Evolutionary conservation across 164 flowering plant species (phyloP).

Genomic region (Piper betle): DNA sequence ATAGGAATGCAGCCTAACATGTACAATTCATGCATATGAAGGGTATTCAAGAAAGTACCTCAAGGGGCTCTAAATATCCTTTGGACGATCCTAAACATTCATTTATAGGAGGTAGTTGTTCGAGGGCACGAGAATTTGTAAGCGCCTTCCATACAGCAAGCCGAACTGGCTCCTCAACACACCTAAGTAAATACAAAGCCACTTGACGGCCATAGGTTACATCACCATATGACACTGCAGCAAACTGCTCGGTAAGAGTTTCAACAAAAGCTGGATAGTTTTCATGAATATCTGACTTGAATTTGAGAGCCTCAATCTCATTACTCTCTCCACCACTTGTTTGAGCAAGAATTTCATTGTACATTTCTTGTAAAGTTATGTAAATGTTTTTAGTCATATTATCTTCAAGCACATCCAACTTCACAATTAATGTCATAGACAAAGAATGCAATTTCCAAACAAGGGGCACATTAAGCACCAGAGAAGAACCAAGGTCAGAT

Average conservation of each 20-base stretch:
- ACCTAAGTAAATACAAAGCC: slow-evolving; percentile 58
- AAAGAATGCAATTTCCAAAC: slow-evolving; percentile 88
- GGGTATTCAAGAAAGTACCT: slow-evolving; percentile 37
- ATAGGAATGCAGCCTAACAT: too few relatives aligned
- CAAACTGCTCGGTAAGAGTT: slow-evolving; percentile 68
- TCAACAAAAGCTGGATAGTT: slow-evolving; percentile 71
- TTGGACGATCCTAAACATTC: slow-evolving; percentile 43
- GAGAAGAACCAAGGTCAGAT: slow-evolving; percentile 19
- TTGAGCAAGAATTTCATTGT: slow-evolving; percentile 49
- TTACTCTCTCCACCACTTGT: slow-evolving; percentile 10
- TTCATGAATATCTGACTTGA: slow-evolving; percentile 65
- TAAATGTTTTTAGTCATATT: slow-evolving; percentile 56
- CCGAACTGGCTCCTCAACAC: slow-evolving; percentile 55
- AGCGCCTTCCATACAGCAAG: slow-evolving; percentile 80
- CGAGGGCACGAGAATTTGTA: slow-evolving; percentile 58
- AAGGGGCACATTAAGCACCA: slow-evolving; percentile 43
- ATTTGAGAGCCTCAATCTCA: slow-evolving; percentile 30
- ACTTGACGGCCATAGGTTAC: slow-evolving; percentile 72
- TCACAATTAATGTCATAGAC: slow-evolving; percentile 48
- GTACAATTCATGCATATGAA: neutral
- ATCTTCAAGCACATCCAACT: slow-evolving; percentile 63
- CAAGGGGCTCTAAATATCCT: slow-evolving; percentile 78
- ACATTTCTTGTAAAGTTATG: slow-evolving; percentile 52
- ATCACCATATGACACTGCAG: slow-evolving; percentile 88
- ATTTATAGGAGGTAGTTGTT: slow-evolving; percentile 64